phyloP scores from a whole-genome alignment of 2,329 filamentous ascomycete species.

The Furcasterigmium sp. region DNA sequence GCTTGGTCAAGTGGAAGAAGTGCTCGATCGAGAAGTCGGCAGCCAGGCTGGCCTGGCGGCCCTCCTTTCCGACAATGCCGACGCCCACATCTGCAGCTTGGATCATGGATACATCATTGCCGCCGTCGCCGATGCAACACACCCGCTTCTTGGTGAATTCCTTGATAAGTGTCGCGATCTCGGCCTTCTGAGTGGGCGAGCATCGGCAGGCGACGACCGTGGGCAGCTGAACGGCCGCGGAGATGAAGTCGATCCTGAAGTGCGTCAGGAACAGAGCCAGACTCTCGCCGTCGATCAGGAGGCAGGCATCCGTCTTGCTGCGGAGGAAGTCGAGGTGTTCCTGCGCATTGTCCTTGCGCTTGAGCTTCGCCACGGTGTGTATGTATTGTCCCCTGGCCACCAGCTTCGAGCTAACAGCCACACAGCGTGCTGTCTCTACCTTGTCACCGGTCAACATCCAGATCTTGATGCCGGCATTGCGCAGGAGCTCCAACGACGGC shows the following conservation, averaged over 20 bases:
- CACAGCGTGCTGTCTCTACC: conserved; percentile 93
- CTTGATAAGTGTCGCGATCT: conserved; percentile 86
- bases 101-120: conserved; percentile 99
- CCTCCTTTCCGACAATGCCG: conserved; percentile 97
- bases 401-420: conserved; percentile 90
- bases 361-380: conserved; percentile 83
- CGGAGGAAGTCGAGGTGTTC: conserved; percentile 85
- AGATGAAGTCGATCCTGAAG: conserved; percentile 81
- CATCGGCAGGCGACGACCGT: conserved; percentile 95
- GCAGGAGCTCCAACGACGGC: conserved; percentile 85
- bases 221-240: conserved; percentile 78
- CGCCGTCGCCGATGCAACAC: conserved; percentile 95
- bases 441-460: conserved; percentile 99
- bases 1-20: conserved; percentile 90
- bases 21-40: conserved; percentile 97
- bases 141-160: conserved; percentile 90
- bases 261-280: conserved; percentile 77
- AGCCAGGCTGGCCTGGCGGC: conserved; percentile 86
- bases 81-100: conserved; percentile 97
- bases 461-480: conserved; percentile 97
- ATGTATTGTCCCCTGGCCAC: conserved; percentile 93
- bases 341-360: conserved; percentile 76
- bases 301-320: conserved; percentile 78
- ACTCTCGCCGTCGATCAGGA: conserved; percentile 93
- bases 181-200: conserved; percentile 94